Base-by-base conservation (phyloP, 2,329 filamentous ascomycete genomes). In the Fusarium foetens region DNA sequence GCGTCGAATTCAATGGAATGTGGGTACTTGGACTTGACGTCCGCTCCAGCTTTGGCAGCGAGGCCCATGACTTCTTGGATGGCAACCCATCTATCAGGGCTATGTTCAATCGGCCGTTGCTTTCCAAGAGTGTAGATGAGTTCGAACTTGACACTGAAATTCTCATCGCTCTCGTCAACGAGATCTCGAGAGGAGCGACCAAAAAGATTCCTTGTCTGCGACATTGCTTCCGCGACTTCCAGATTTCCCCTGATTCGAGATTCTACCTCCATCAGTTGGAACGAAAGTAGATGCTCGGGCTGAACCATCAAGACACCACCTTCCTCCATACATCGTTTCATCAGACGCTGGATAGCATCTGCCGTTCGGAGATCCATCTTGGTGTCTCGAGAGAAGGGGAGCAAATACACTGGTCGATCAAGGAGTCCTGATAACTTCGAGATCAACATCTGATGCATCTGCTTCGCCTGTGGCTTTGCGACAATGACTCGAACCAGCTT, bases 161-260 rank as follows among this genome's bases (percentile, higher is more conserved):
- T 89, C 63, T 92, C 89, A 52, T 93, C 91, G 42, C 87, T 90
- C 77, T 93, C 90, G 63, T 92, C 90, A 0, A 92, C 81, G 4
- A 93, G 83, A 66, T 91, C 89, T 0, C 89, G 81, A 0, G 85
- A 82, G 4, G 78, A 66, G 0, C 54, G 19, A 35, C 86, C 78
- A 3, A 91, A 80, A 68, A 84, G 86, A 0, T 79, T 29, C n/a
- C 89, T 85, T 0, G 79, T 83, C 1, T 76, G 23, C 0, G 87
- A 66, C 19, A 89, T 74, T 2, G 65, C 49, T 2, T 65, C 51
- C 0, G 84, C 84, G 7, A 83, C 55, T 0, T 16, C 25, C 0
- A 48, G 25, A 0, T 74, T 29, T 3, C 81, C 73, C 0, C 72
- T 73, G 3, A 86, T 73, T 0, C 84, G 73, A 8, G 77, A 82